Base-by-base conservation (phyloP, 345 rosid species). In the Lenwebbia sp. region DNA sequence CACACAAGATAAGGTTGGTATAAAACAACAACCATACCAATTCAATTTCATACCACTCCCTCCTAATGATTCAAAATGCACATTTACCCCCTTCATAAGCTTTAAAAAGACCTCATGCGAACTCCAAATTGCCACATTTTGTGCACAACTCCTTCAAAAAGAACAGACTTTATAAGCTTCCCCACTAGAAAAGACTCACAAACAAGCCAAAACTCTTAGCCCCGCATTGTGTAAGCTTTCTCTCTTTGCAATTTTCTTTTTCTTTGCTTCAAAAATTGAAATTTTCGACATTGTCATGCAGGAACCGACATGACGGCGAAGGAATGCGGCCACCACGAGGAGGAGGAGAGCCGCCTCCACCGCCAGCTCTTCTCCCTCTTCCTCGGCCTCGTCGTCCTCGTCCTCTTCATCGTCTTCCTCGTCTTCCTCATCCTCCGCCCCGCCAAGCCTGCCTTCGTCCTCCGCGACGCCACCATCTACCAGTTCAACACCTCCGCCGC, bases 381-480 rank as follows among this genome's bases (percentile, higher is more conserved):
- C 40, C 55, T 84, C 10, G 56, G 56, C 76, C 15, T 62, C 76
- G 4, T 84, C 12, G 56, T 50, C 75, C 85, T 84, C 53, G 3
- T 84, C 85, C 83, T 82, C 84, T 54, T 88, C 53, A 37, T 47
- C 60, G 7, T 87, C 84, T 58, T 83, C 83, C 52, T 90, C n/a
- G 86, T 87, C 83, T 50, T 92, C 76, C 89, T 91, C 17, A 83
- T 95, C 88, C 94, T 94, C 83, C 93, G 86, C 83, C 98, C 98
- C 12, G 74, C 91, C 28, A 92, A 92, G 47, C 99, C 98, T 15
- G 88, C 88, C 50, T 94, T 96, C 91, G 37, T 89, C 85, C 93
- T 95, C 88, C 93, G 93, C 28, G 97, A 96, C 90, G 93, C 92
- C 41, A 93, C 95, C 28, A 86, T 96, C 84, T 85, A 89, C 83